These are phyloP conservation scores for Lactifluus piperatus DNA, from an alignment of 768 basidiomycete species.

Conservation along the genomic window DNA sequence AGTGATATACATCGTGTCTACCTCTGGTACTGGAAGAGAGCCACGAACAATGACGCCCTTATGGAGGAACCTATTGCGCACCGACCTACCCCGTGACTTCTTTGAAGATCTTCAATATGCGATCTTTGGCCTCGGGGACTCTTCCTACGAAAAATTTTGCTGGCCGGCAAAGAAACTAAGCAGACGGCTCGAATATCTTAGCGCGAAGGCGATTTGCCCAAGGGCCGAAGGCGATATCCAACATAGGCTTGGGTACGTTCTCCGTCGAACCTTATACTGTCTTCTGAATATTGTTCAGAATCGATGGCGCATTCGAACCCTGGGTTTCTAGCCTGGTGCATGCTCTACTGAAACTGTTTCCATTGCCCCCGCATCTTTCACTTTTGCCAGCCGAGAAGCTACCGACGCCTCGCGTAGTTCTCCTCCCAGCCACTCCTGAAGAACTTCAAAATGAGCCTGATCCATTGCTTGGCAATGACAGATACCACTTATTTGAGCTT, in stretches of 20 bases:
- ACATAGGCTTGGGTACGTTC: slow-evolving; percentile 63
- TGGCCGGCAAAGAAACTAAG: slow-evolving; percentile 84
- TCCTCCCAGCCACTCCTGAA: slow-evolving; percentile 17
- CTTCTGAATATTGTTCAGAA: slow-evolving; percentile 31
- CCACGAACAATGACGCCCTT: slow-evolving; percentile 72
- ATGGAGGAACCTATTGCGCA: slow-evolving; percentile 70
- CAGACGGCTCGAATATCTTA: slow-evolving; percentile 54
- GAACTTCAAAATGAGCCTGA: slow-evolving; percentile 7
- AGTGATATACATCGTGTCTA: slow-evolving; percentile 72
- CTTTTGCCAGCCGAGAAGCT: slow-evolving; percentile 24
- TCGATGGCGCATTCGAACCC: slow-evolving; percentile 63
- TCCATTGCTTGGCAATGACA: slow-evolving; percentile 21
- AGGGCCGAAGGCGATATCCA: slow-evolving; percentile 82
- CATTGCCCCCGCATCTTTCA: slow-evolving; percentile 36
- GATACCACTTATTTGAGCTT: slow-evolving; percentile 46
- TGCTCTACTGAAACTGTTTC: slow-evolving; percentile 41
- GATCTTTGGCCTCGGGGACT: slow-evolving; percentile 82
- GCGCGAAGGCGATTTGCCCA: slow-evolving; percentile 55
- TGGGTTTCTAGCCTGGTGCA: slow-evolving; percentile 51
- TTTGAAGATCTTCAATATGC: slow-evolving; percentile 74
- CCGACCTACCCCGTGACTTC: slow-evolving; percentile 65
- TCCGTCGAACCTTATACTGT: background rate
- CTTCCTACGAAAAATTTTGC: slow-evolving; percentile 81
- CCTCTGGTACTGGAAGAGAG: slow-evolving; percentile 75
- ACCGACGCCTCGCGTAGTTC: slow-evolving; percentile 29